Base-by-base conservation (phyloP, 2,329 filamentous ascomycete genomes). In the Colletotrichum truncatum region DNA sequence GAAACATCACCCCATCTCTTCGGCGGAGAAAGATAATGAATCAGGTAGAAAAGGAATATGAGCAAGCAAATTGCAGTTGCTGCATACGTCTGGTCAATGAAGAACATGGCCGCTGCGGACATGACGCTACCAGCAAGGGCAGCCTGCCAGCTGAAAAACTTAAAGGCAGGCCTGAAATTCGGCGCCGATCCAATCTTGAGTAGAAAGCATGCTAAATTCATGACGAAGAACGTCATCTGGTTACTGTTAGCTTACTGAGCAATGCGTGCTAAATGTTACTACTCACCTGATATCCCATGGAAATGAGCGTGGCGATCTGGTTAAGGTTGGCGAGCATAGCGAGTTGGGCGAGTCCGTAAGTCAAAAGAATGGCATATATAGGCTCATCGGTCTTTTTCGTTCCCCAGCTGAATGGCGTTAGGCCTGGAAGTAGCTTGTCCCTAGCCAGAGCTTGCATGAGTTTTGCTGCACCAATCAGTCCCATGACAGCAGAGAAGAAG, bases 1-100 rank as follows among this genome's bases (percentile, higher is more conserved):
- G 92, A 94, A 16, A 97, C 93, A 75, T 97, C 93, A 1, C 93
- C 93, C 93, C 93, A 97, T 34, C 91, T 88, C 73, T 97, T 97
- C 0, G 93, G 93, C 1, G 93, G 92, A 30, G 91, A 91, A 1
- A 91, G 89, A 70, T 95, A 97, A 73, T 97, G 93, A 26, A 97
- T 96, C 32, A 97, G 79, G 14, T 94, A 78, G 74, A 97, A 97
- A 2, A 97, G 82, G n/a, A 92, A 77, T 7, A 95, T 82, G 7
- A 97, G 81, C 16, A 94, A 81, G 11, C 86, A 89, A 16, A 96
- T 89, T 52, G 92, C 94, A 1, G 87, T 88, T 1, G 90, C 87
- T 0, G 93, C 93, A 70, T 94, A 95, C 0, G 93, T 84, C 26
- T 91, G 91, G 74, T 97, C 92, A 23, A 97, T 93, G 74, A 97